Evolutionary conservation across 2,329 filamentous ascomycete genomes (phyloP).

Genomic region (Stachybotrys echinatus): DNA sequence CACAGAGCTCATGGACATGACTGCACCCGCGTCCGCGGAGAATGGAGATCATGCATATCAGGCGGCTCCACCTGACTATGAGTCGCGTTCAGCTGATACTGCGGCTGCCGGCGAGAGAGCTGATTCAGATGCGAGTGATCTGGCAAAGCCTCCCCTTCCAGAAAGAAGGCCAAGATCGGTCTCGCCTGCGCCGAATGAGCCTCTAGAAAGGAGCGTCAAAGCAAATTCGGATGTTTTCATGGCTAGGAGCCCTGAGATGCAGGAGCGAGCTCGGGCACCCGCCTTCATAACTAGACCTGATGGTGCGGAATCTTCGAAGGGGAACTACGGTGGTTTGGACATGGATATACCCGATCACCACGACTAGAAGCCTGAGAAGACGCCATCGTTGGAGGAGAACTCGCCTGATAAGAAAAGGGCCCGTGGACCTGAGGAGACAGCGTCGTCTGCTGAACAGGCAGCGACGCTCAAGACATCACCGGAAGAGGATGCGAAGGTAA

Average conservation of each 20-base stretch:
- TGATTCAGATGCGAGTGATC: no score
- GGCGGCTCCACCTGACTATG: constrained; percentile 2
- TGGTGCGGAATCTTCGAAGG: constrained; percentile 14
- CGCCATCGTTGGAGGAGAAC: no score
- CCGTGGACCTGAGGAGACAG: neutral
- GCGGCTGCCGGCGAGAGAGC: no score
- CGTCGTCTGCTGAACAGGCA: neutral
- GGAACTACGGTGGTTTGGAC: constrained; percentile 24
- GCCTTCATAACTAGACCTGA: constrained; percentile 16
- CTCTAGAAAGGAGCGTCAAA: neutral
- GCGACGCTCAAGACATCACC: neutral
- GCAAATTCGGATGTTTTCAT: constrained; percentile 7
- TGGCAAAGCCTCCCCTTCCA: neutral
- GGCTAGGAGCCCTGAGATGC: constrained; percentile 38
- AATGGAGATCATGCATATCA: constrained; percentile 1
- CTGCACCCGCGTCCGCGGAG: neutral
- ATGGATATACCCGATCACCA: constrained; percentile 28
- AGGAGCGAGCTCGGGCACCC: constrained; percentile 28
- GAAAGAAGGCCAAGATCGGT: neutral
- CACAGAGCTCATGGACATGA: constrained; percentile 20
- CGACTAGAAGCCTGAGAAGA: constrained; percentile 5
- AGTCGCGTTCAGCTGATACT: neutral
- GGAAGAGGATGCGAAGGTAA: neutral
- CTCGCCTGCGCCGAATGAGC: neutral
- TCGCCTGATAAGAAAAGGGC: neutral